Evolutionary conservation across 441 rosid genomes (phyloP).

Genomic region (Capsella rubella): DNA sequence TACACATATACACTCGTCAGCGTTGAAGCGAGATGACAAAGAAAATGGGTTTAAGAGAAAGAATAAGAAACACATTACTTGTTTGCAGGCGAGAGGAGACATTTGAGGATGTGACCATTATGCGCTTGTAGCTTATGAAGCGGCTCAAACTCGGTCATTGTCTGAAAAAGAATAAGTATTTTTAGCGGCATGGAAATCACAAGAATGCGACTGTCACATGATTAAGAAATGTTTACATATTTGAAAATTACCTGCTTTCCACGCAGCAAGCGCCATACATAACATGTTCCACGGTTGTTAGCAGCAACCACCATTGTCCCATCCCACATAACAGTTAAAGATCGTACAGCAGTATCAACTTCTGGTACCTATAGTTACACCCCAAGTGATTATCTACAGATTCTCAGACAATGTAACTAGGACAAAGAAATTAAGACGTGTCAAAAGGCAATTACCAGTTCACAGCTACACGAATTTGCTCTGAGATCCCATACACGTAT

Average conservation of each 20-base stretch:
- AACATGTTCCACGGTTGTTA: conserved; percentile 90
- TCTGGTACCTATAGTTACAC: conserved; percentile 79
- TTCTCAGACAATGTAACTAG: conserved; percentile 9
- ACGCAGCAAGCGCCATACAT: conserved; percentile 89
- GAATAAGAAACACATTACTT: conserved; percentile 50
- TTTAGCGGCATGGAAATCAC: not conserved
- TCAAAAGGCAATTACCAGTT: conserved; percentile 60
- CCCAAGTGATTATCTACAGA: not conserved
- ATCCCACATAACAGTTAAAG: conserved; percentile 95
- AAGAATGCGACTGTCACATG: not conserved
- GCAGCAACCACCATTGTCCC: conserved; percentile 98
- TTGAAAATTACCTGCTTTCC: conserved; percentile 70
- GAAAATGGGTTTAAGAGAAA: conserved; percentile 40
- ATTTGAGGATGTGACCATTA: conserved; percentile 85
- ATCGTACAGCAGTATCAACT: conserved; percentile 90
- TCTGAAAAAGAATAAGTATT: conserved; percentile 49
- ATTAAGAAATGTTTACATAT: conserved; percentile 8
- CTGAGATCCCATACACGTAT: conserved; percentile 97
- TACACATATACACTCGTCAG: not conserved
- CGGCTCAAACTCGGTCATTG: conserved; percentile 96
- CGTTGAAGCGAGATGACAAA: not conserved
- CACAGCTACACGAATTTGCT: conserved; percentile 93
- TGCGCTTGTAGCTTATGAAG: conserved; percentile 98
- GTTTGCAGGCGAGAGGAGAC: conserved; percentile 90
- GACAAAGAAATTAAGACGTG: conserved; percentile 16